These are phyloP conservation scores for Cenchrus fungigraminus DNA, from an alignment of 176 grass and related monocot species.

Conservation along the genomic window DNA sequence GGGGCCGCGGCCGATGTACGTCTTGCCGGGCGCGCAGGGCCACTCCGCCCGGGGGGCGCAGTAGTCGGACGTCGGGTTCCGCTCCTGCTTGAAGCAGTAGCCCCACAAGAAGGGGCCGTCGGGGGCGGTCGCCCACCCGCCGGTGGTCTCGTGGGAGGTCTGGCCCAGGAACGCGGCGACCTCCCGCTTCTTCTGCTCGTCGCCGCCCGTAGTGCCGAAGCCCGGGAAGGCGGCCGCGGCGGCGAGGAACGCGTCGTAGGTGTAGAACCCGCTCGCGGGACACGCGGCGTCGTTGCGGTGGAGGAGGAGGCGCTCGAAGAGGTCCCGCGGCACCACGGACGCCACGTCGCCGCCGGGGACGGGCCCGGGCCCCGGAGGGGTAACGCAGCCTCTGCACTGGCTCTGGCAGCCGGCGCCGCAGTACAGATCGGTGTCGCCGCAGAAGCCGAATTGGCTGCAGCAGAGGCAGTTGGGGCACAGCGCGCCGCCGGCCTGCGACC, in stretches of 20 bases:
- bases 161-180: slow-evolving; percentile 64
- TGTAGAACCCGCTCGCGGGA: slow-evolving; percentile 58
- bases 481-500: slow-evolving; percentile 32
- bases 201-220: slow-evolving; percentile 38
- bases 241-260: slow-evolving; percentile 59
- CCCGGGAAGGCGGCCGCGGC: slow-evolving; percentile 42
- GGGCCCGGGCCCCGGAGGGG: background rate
- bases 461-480: slow-evolving; percentile 41
- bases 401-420: slow-evolving; percentile 34
- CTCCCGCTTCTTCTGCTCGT: slow-evolving; percentile 30
- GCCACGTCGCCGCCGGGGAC: background rate
- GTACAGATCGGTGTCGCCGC: background rate
- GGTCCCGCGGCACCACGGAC: slow-evolving; percentile 43
- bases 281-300: slow-evolving; percentile 54
- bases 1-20: slow-evolving; percentile 59
- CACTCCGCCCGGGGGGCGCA: slow-evolving; percentile 29
- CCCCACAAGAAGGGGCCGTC: slow-evolving; percentile 51
- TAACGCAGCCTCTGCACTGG: too few relatives aligned
- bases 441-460: slow-evolving; percentile 39
- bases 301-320: slow-evolving; percentile 63
- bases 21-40: slow-evolving; percentile 44
- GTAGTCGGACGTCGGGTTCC: slow-evolving; percentile 1
- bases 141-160: slow-evolving; percentile 69
- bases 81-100: slow-evolving; percentile 55
- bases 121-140: slow-evolving; percentile 37